Evolutionary conservation across 2,329 filamentous ascomycete genomes (phyloP), one percentile per base, ranked within the genome.

Genomic region (Aaosphaeria pasadenensis): DNA sequence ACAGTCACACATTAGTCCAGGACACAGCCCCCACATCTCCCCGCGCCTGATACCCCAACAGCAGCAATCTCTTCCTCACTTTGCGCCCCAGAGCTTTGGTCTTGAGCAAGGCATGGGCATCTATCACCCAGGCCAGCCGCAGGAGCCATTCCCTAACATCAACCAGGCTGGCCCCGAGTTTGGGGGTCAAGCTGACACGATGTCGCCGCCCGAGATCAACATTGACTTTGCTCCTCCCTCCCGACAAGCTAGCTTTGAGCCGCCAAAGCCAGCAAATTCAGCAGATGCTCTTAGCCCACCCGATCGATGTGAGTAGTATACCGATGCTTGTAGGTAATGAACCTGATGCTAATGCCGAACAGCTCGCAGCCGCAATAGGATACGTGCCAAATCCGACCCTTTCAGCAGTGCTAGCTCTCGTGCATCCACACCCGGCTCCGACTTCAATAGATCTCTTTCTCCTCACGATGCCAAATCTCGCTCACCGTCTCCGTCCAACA

Each of bases 141-240:
- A 78, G 45, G 77, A 80, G 54, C 63, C 74, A 3, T 77, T 78
- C 46, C 73, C 75, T 4, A 70, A 76, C 45, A 69, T 77, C 52
- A 74, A 77, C 55, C 71, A 77, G 35, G 74, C 57, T 44, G 72
- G 72, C 28, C 67, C 72, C 30, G 87, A 91, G 48, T 81, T 88
- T 65, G 82, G 83, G 5, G 82, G 83, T 5, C 84, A 81, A 64
- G 83, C 81, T 41, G 82, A 85, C 43, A 81, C 88, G 57, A 94
- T 95, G 86, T 87, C 87, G 4, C 89, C 91, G n/a, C 91, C 91
- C 0, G 89, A 91, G 44, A 96, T 96, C 71, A 95, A 94, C 64
- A 94, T 96, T 59, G 89, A 96, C 66, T 91, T 89, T 69, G 91
- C 91, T 11, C 91, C 91, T 28, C 85, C 85, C 6, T 82, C 87